phyloP scores from a whole-genome alignment of 495 filamentous ascomycete species.

The Cercophora newfieldiana region DNA sequence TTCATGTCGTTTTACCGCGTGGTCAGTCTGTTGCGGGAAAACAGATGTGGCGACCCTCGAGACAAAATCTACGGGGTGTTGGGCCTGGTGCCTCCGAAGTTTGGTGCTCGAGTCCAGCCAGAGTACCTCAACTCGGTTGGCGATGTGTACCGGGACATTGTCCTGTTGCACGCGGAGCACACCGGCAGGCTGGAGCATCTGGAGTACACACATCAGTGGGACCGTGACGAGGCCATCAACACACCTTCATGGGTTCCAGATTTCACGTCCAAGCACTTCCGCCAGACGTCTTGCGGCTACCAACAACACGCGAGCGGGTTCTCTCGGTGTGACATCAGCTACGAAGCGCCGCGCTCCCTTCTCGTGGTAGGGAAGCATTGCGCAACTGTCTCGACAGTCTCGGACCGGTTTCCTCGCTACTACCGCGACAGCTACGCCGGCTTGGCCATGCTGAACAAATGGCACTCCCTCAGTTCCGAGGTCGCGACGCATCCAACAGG shows the following conservation, averaged over 20 bases:
- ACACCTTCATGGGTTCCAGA: background rate
- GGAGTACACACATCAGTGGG: constrained; percentile 1
- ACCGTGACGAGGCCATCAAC: background rate
- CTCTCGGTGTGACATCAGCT: background rate
- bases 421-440: background rate
- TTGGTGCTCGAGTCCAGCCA: background rate
- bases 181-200: background rate
- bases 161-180: background rate
- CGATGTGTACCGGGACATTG: background rate
- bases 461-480: background rate
- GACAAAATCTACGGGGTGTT: constrained; percentile 1
- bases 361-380: background rate
- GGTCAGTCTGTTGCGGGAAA: background rate
- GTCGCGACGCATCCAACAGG: background rate
- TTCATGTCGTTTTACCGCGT: background rate
- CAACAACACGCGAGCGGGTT: background rate
- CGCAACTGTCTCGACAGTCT: background rate
- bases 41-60: background rate
- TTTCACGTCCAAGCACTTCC: background rate
- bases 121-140: background rate
- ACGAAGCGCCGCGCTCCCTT: background rate
- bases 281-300: background rate
- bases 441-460: background rate
- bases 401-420: background rate
- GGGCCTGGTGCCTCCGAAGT: background rate